Conservation (phyloP, 2,329 filamentous ascomycete species). For the Cordyceps fumosorosea region DNA sequence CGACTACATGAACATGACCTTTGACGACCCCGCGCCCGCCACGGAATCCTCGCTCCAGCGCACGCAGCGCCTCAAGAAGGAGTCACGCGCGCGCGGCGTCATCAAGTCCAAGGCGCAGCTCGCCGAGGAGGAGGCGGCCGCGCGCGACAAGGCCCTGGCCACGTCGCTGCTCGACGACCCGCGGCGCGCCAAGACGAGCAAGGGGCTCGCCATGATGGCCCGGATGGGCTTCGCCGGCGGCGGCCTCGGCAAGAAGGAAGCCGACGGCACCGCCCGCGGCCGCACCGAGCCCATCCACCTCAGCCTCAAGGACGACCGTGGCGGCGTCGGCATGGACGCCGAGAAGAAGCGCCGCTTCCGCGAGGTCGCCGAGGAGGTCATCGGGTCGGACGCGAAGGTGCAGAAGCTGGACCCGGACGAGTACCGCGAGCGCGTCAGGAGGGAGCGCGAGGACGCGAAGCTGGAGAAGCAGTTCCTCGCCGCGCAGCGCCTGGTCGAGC, state of each 20-base stretch:
- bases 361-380: conserved; percentile 53
- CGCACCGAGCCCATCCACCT: conserved; percentile 67
- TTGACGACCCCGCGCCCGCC: conserved; percentile 58
- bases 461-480: conserved; percentile 64
- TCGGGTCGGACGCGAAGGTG: conserved; percentile 48
- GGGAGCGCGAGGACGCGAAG: conserved; percentile 62
- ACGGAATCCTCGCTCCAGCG: conserved; percentile 49
- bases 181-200: conserved; percentile 54
- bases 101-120: conserved; percentile 78
- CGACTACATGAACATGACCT: conserved; percentile 96
- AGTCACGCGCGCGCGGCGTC: conserved; percentile 61
- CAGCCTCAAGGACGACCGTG: conserved; percentile 68
- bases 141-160: conserved; percentile 68
- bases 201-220: conserved; percentile 93
- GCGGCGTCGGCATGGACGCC: conserved; percentile 76
- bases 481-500: conserved; percentile 77
- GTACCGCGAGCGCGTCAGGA: conserved; percentile 65
- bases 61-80: conserved; percentile 46
- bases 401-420: conserved; percentile 60
- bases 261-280: conserved; percentile 31
- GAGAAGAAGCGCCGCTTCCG: conserved; percentile 73
- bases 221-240: conserved; percentile 87
- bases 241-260: conserved; percentile 57
- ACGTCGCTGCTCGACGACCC: conserved; percentile 61
- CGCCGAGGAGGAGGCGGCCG: conserved; percentile 63